A percentile compares a stretch with the other conserved stretches of the same genome.
These are phyloP conservation scores for Trametes coccinea DNA, from an alignment of 768 basidiomycete species.

Conservation along the genomic window DNA sequence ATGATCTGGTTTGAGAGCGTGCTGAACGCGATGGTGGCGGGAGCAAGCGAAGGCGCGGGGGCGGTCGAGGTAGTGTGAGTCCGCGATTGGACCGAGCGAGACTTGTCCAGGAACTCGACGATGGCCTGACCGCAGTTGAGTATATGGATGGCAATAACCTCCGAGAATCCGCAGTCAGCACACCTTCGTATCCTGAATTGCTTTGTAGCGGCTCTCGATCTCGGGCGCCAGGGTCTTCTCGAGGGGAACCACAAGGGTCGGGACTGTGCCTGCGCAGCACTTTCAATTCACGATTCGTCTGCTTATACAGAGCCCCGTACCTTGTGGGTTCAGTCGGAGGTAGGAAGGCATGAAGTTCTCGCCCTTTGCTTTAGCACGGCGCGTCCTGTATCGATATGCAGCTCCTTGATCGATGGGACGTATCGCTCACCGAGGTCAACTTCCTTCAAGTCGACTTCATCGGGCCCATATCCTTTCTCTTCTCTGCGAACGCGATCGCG, in stretches of 20 bases:
- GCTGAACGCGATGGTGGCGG: conserved; percentile 76
- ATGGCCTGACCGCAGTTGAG: conserved; percentile 50
- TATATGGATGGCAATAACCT: neutral
- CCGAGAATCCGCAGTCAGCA: neutral
- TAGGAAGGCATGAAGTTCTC: conserved; percentile 78
- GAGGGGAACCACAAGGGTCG: conserved; percentile 83
- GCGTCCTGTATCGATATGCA: conserved; percentile 1
- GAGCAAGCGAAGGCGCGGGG: conserved; percentile 75
- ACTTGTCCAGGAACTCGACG: conserved; percentile 80
- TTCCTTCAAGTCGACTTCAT: conserved; percentile 69
- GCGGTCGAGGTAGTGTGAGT: conserved; percentile 70
- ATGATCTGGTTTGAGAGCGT: conserved; percentile 46
- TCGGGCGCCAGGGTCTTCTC: conserved; percentile 68
- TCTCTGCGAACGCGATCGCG: conserved; percentile 30
- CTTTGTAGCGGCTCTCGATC: conserved; percentile 78
- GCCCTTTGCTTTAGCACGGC: conserved; percentile 55
- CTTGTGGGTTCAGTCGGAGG: conserved; percentile 76
- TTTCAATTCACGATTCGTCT: neutral
- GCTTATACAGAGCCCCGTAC: conserved; percentile 35
- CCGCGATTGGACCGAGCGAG: conserved; percentile 65
- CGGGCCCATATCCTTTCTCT: conserved; percentile 83
- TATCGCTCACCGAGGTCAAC: conserved; percentile 59
- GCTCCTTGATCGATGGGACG: neutral
- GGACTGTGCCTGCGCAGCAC: conserved; percentile 62
- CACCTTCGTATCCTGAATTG: conserved; percentile 75